Evolutionary conservation across 2,329 filamentous ascomycete genomes (phyloP).

Genomic region (Dactylonectria estremocensis): DNA sequence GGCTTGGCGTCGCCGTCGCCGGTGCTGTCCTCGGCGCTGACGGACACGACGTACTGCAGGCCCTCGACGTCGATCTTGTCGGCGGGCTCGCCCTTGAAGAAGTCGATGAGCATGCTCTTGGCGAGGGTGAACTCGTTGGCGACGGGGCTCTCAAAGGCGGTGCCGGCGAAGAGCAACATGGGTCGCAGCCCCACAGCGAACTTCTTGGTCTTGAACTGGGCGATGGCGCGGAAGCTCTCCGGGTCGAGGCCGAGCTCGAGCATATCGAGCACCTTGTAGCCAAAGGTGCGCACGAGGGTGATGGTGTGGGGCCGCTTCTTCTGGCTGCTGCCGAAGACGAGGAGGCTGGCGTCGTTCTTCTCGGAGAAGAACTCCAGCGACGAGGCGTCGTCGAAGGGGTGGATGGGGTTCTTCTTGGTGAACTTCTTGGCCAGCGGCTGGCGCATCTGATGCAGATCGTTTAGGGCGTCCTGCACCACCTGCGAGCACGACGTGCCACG

Average conservation of each 20-base stretch:
- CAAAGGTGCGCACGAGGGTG: conserved; percentile 86
- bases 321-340: conserved; percentile 87
- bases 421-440: conserved; percentile 90
- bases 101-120: conserved; percentile 89
- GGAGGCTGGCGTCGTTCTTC: conserved; percentile 93
- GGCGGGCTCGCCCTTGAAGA: conserved; percentile 85
- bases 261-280: conserved; percentile 94
- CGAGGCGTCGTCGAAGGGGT: conserved; percentile 91
- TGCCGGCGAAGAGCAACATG: conserved; percentile 91
- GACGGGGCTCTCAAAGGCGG: conserved; percentile 87
- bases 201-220: conserved; percentile 83
- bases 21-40: conserved; percentile 79
- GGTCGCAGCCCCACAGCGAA: conserved; percentile 88
- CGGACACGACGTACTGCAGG: conserved; percentile 89
- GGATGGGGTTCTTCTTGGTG: conserved; percentile 96
- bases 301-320: conserved; percentile 97
- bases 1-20: conserved; percentile 66
- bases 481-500: conserved; percentile 89
- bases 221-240: conserved; percentile 77
- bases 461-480: conserved; percentile 85
- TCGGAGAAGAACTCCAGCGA: conserved; percentile 95
- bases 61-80: conserved; percentile 95
- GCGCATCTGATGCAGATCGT: conserved; percentile 88
- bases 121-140: conserved; percentile 86
- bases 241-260: conserved; percentile 88